A percentile compares a stretch with the other conserved stretches of the same genome.
Evolutionary conservation across 371 early-diverging fungal genomes (phyloP).

Genomic region (Paraphysoderma sedebokerense): DNA sequence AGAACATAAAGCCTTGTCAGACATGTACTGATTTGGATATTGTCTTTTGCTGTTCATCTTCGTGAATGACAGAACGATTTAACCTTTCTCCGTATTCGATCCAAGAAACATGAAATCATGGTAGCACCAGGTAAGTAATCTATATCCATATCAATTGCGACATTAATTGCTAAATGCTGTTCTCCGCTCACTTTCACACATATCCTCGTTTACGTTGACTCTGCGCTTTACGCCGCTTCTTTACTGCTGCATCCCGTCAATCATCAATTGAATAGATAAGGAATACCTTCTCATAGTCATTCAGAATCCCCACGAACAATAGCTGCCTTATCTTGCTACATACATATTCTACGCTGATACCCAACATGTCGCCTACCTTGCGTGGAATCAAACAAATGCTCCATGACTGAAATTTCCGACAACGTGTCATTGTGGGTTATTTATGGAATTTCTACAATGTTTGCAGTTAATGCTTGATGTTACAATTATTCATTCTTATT

Average conservation of each 20-base stretch:
- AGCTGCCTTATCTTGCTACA: too few species aligned
- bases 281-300: conserved; percentile 78
- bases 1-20: too few species aligned
- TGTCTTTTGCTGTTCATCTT: too few species aligned
- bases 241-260: background rate
- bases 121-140: conserved; percentile 56
- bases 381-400: too few species aligned
- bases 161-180: background rate
- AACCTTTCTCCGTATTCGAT: conserved; percentile 79
- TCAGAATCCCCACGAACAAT: conserved; percentile 46
- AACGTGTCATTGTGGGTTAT: too few species aligned
- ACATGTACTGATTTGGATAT: too few species aligned
- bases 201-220: background rate
- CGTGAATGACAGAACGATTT: conserved; percentile 47
- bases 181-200: background rate
- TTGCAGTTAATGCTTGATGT: too few species aligned
- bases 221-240: background rate
- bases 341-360: too few species aligned
- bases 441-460: too few species aligned
- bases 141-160: background rate
- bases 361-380: too few species aligned
- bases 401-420: too few species aligned
- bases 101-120: conserved; percentile 90
- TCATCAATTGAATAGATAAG: conserved; percentile 34
- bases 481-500: too few species aligned